Percentiles rank a stretch among this genome's conserved stretches.
These are phyloP conservation scores for Abortiporus biennis DNA, from an alignment of 1,284 basidiomycete genomes.

Conservation along the genomic window DNA sequence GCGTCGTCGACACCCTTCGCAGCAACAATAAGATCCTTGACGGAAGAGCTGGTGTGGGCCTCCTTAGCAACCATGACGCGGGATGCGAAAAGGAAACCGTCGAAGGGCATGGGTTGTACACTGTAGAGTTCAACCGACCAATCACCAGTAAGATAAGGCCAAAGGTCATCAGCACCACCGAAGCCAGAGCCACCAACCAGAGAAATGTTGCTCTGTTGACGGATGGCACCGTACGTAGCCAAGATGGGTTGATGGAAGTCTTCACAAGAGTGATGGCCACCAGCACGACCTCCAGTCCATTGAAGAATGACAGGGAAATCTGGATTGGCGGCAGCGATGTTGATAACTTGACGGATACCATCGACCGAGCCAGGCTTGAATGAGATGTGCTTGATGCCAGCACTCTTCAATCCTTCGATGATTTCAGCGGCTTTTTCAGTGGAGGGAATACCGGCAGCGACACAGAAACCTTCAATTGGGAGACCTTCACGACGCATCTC, in stretches of 20 bases:
- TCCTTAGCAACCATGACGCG: slow-evolving; percentile 99
- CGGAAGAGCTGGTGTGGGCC: slow-evolving; percentile 88
- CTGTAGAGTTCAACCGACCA: slow-evolving; percentile 85
- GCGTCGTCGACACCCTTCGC: slow-evolving; percentile 90
- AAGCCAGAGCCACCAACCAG: slow-evolving; percentile 97
- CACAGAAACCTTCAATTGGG: slow-evolving; percentile 96
- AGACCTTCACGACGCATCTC: slow-evolving; percentile 95
- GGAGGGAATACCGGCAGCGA: slow-evolving; percentile 96
- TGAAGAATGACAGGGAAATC: slow-evolving; percentile 98
- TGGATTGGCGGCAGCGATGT: slow-evolving; percentile 91
- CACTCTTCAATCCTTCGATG: slow-evolving; percentile 37
- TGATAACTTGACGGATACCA: slow-evolving; percentile 94
- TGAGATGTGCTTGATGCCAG: slow-evolving; percentile 90
- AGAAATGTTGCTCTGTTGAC: slow-evolving; percentile 83
- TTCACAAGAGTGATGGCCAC: slow-evolving; percentile 97
- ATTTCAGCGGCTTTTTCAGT: slow-evolving; percentile 80
- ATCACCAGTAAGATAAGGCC: slow-evolving; percentile 96
- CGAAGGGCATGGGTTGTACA: slow-evolving; percentile 97
- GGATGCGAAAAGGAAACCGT: slow-evolving; percentile 93
- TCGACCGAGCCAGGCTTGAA: slow-evolving; percentile 99
- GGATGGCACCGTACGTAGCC: slow-evolving; percentile 85
- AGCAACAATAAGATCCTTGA: slow-evolving; percentile 95
- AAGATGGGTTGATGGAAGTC: slow-evolving; percentile 98
- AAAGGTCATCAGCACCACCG: slow-evolving; percentile 91
- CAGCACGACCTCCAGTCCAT: slow-evolving; percentile 99